Evolutionary conservation across 495 filamentous ascomycete genomes (phyloP), one percentile per base, ranked within the genome.

Genomic region (Apodospora peruviana): DNA sequence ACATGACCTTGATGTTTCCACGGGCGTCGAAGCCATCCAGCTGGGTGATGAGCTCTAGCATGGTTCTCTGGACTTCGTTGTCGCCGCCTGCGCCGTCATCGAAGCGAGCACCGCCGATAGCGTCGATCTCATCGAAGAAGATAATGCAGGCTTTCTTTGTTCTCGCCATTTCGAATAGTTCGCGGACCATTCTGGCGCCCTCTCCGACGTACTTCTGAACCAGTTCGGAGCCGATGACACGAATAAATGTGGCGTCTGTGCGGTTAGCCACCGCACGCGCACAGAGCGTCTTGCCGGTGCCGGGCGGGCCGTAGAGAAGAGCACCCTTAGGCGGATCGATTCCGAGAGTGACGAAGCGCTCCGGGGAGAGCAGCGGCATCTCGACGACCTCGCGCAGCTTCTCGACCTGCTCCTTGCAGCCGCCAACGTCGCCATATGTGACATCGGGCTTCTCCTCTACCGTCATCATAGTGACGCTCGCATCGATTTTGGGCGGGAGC

Each of bases 1-100:
- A 98, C 93, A 98, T 98, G 72, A 98, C 93, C 70, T 98, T 98
- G 76, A 98, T 98, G 71, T 98, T 98, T 62, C 93, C 93, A 61
- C 93, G 79, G 36, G 90, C 84, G 67, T 98, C 94, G 75, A 98
- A 98, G 47, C 93, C 93, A 67, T 98, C 93, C 49, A 98, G 77
- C 64, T 98, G 93, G 3, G 93, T 98, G 64, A 98, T 98, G 53
- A 98, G 77, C 63, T 98, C 93, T 73, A 98, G 70, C 93, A 98
- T 98, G 43, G 93, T 98, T 70, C 93, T 78, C 72, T 98, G 93
- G n/a, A 98, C 93, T 64, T 98, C 93, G 65, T 98, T 98, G 68
- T 98, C 93, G 52, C 93, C 93, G 57, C 93, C 93, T 37, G 93
- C 94, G 40, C 93, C 93, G 59, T 98, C 93, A 60, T 98, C 93